Conservation (phyloP, 2,329 filamentous ascomycete genomes). For the Aspergillus sclerotialis region DNA sequence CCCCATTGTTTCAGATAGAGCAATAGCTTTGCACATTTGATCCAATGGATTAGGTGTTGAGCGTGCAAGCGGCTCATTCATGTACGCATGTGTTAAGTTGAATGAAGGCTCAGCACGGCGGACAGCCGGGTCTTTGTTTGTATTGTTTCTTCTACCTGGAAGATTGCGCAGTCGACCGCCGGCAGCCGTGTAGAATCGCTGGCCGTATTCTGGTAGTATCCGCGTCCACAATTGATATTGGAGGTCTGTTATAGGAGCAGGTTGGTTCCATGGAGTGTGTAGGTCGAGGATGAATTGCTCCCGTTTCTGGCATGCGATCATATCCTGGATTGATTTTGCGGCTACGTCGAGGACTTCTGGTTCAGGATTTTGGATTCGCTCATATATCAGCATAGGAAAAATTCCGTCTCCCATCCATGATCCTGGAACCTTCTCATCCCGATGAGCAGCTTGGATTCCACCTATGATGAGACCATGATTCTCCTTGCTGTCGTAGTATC, state of each 20-base stretch:
- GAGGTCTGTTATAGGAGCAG: not conserved
- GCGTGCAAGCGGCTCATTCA: no score
- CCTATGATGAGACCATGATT: slow-evolving; percentile 21
- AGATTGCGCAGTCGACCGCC: no score
- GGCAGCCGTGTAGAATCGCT: slow-evolving; percentile 3
- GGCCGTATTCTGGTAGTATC: not conserved
- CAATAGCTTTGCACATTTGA: no score
- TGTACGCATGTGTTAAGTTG: no score
- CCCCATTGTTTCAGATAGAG: no score
- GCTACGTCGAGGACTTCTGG: slow-evolving; percentile 11
- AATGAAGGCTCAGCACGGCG: no score
- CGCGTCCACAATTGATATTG: slow-evolving; percentile 5
- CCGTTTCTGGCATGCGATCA: slow-evolving; percentile 3
- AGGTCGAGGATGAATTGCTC: slow-evolving; percentile 5
- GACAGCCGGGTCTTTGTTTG: no score
- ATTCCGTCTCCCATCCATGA: slow-evolving; percentile 14
- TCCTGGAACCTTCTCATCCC: slow-evolving; percentile 17
- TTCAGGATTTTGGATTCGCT: slow-evolving; percentile 22
- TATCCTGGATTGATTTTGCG: slow-evolving; percentile 6
- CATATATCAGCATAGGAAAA: slow-evolving; percentile 28
- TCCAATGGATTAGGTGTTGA: no score
- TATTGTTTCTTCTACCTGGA: no score
- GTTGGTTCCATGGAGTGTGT: slow-evolving; percentile 5
- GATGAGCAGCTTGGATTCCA: slow-evolving; percentile 9
- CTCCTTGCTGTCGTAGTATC: slow-evolving; percentile 24